Conservation (phyloP, 2,329 filamentous ascomycete genomes). For the Plenodomus biglobosus region DNA sequence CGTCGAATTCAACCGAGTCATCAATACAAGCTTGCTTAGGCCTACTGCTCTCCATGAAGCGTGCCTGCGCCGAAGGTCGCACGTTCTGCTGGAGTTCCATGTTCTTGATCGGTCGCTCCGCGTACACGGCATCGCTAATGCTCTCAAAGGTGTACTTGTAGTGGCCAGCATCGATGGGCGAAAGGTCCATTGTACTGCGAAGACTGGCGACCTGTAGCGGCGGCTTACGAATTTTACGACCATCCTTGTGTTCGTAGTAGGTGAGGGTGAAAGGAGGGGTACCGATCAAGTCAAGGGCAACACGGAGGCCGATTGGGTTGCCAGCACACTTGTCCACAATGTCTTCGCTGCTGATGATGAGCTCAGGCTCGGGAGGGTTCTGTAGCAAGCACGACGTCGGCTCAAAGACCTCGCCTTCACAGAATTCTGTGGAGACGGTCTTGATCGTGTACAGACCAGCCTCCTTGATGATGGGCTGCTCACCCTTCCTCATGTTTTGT, state of each 20-base stretch:
- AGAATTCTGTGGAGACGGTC: conserved; percentile 76
- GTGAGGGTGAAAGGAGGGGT: conserved; percentile 86
- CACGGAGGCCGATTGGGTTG: conserved; percentile 84
- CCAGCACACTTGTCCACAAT: conserved; percentile 95
- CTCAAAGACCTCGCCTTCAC: conserved; percentile 85
- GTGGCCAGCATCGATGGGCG: conserved; percentile 76
- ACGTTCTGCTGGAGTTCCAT: conserved; percentile 82
- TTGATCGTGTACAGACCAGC: conserved; percentile 86
- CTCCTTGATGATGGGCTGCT: conserved; percentile 69
- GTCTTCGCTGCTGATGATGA: conserved; percentile 73
- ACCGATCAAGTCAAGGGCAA: conserved; percentile 86
- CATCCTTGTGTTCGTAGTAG: conserved; percentile 70
- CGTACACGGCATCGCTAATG: conserved; percentile 82
- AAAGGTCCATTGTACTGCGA: conserved; percentile 80
- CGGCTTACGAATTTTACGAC: conserved; percentile 55
- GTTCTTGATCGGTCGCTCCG: conserved; percentile 53
- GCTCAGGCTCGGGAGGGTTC: conserved; percentile 83
- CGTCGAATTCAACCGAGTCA: conserved; percentile 72
- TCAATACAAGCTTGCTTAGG: conserved; percentile 77
- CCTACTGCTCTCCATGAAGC: conserved; percentile 60
- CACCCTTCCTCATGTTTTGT: conserved; percentile 62
- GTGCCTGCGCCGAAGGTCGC: conserved; percentile 84
- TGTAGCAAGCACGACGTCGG: conserved; percentile 90
- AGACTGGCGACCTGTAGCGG: conserved; percentile 63
- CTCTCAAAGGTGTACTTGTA: conserved; percentile 84